phyloP scores from a whole-genome alignment of 352 stramenopile genomes.

The Blastocystis sp. region DNA sequence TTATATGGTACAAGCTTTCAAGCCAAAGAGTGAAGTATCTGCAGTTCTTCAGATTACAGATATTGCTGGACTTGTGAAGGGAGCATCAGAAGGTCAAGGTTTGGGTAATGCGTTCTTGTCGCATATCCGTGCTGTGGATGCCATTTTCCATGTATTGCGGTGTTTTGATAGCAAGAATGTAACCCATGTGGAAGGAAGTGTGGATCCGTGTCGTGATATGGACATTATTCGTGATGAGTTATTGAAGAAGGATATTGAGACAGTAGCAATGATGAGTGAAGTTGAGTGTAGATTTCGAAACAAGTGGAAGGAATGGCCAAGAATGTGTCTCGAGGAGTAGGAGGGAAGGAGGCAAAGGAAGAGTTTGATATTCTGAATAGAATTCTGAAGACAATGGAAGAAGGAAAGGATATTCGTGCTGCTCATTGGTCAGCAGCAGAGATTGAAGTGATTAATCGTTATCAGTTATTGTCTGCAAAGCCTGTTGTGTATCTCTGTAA shows the following conservation, averaged over 20 bases:
- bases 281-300: constrained; percentile 71
- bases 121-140: constrained; percentile 96
- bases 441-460: constrained; percentile 81
- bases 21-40: constrained; percentile 85
- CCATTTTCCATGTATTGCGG: constrained; percentile 91
- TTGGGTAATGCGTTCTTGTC: constrained; percentile 98
- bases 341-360: constrained; percentile 71
- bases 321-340: constrained; percentile 48
- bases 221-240: constrained; percentile 97
- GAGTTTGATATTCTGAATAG: constrained; percentile 80
- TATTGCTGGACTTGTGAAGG: constrained; percentile 95
- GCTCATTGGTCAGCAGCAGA: constrained; percentile 76
- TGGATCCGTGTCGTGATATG: constrained; percentile 95
- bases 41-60: constrained; percentile 95
- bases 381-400: constrained; percentile 74
- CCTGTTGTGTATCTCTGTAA: constrained; percentile 97
- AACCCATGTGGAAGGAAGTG: constrained; percentile 95
- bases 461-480: constrained; percentile 85
- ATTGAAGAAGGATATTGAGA: constrained; percentile 88
- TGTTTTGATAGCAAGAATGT: constrained; percentile 94
- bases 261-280: neutral
- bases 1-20: constrained; percentile 88
- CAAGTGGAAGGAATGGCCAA: constrained; percentile 70
- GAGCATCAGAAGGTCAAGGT: constrained; percentile 88
- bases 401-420: constrained; percentile 81